These are phyloP conservation scores for Nigrospora sphaerica DNA, from an alignment of 2,329 filamentous ascomycete species.

Conservation along the genomic window DNA sequence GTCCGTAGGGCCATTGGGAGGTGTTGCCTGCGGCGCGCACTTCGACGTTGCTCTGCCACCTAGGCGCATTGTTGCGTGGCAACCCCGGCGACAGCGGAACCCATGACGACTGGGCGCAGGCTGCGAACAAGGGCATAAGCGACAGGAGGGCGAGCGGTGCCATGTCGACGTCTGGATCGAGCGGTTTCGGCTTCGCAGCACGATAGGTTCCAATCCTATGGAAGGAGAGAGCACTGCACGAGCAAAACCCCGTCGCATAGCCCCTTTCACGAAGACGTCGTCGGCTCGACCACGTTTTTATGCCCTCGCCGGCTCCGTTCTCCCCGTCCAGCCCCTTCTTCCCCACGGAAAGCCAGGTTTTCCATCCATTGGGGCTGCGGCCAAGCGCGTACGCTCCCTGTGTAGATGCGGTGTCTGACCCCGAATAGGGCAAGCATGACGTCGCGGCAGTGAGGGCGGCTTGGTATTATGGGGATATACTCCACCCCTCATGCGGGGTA, in stretches of 20 bases:
- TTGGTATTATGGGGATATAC: neutral
- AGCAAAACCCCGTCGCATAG: neutral
- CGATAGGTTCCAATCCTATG: neutral
- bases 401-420: neutral
- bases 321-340: neutral
- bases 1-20: slow-evolving; percentile 26
- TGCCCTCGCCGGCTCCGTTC: neutral
- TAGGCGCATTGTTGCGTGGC: slow-evolving; percentile 4
- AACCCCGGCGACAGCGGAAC: slow-evolving; percentile 5
- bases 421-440: neutral
- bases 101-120: slow-evolving; percentile 10
- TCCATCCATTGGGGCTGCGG: neutral
- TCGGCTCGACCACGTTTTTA: neutral
- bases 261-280: too few relatives aligned
- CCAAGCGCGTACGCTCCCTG: neutral
- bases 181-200: neutral
- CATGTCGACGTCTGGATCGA: neutral
- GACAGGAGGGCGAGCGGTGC: neutral
- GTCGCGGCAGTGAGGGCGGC: neutral
- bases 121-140: slow-evolving; percentile 8
- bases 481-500: neutral
- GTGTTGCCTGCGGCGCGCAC: slow-evolving; percentile 11
- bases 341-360: neutral
- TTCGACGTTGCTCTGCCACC: slow-evolving; percentile 4
- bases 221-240: neutral